phyloP scores from a whole-genome alignment of 768 basidiomycete species.

The Lentinula guzmanii region DNA sequence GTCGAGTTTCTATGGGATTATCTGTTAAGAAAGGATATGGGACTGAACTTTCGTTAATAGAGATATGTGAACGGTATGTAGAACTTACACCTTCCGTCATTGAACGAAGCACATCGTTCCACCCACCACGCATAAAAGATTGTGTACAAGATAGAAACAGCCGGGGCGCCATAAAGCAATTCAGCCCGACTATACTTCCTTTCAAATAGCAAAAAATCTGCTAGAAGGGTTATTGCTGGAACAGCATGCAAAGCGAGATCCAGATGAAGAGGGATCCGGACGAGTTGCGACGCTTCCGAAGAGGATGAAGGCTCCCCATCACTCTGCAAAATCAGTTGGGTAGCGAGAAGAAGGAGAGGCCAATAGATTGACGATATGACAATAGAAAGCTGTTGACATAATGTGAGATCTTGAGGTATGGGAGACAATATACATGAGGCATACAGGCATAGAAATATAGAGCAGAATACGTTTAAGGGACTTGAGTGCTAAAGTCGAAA shows the following conservation, averaged over 20 bases:
- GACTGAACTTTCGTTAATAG: conserved; percentile 32
- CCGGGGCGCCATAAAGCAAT: conserved; percentile 21
- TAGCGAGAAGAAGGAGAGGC: conserved; percentile 50
- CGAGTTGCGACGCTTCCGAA: conserved; percentile 17
- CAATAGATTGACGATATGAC: conserved; percentile 58
- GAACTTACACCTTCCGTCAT: conserved; percentile 51
- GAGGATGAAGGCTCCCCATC: conserved; percentile 22
- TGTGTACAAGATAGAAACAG: conserved; percentile 22
- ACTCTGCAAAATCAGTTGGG: conserved; percentile 47
- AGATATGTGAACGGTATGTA: background rate
- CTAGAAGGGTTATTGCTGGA: conserved; percentile 50
- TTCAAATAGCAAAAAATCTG: conserved; percentile 69
- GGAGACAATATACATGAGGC: conserved; percentile 11
- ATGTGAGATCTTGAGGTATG: background rate
- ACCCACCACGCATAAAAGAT: conserved; percentile 57
- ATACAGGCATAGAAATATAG: conserved; percentile 63
- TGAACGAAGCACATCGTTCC: conserved; percentile 59
- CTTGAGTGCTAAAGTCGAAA: conserved; percentile 25
- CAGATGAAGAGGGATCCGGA: conserved; percentile 41
- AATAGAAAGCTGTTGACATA: conserved; percentile 11
- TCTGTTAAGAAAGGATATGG: conserved; percentile 81
- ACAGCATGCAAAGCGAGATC: conserved; percentile 64
- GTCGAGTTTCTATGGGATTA: conserved; percentile 42
- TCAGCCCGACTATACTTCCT: conserved; percentile 37
- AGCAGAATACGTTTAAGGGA: conserved; percentile 49